Evolutionary conservation across 2,329 filamentous ascomycete species (phyloP).

Genomic region (Pseudofabraea citricarpa): DNA sequence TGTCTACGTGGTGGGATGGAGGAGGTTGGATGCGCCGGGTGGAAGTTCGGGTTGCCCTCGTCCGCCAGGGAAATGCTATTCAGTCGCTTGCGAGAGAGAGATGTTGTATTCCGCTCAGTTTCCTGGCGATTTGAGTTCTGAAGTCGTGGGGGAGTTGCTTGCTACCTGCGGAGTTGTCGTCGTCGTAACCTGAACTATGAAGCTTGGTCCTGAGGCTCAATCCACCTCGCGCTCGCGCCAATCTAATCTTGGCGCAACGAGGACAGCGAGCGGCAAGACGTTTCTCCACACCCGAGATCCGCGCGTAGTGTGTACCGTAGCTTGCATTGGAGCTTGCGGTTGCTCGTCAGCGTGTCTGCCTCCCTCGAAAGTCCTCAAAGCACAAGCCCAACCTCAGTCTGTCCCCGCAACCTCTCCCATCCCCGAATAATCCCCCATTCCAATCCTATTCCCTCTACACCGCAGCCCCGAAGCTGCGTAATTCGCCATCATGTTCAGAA

Average conservation of each 20-base stretch:
- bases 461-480: slow-evolving; percentile 15
- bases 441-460: slow-evolving; percentile 8
- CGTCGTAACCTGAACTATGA: background rate
- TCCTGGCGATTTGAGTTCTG: too few species aligned
- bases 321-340: too few species aligned
- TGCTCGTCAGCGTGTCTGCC: slow-evolving; percentile 27
- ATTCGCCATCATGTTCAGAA: slow-evolving; percentile 80
- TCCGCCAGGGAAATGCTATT: too few species aligned
- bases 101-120: background rate
- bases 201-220: too few species aligned
- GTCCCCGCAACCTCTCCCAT: too few species aligned
- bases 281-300: too few species aligned
- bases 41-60: background rate
- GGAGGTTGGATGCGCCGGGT: background rate
- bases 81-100: too few species aligned
- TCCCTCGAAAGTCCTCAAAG: slow-evolving; percentile 9
- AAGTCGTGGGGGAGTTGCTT: background rate
- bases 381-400: too few species aligned
- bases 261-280: too few species aligned
- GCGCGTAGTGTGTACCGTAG: too few species aligned
- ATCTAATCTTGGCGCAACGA: too few species aligned
- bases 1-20: slow-evolving; percentile 3
- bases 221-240: too few species aligned
- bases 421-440: background rate
- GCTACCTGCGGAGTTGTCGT: background rate